These are phyloP conservation scores for Microbotryum scabiosae DNA, from an alignment of 1,284 basidiomycete genomes.

Conservation along the genomic window DNA sequence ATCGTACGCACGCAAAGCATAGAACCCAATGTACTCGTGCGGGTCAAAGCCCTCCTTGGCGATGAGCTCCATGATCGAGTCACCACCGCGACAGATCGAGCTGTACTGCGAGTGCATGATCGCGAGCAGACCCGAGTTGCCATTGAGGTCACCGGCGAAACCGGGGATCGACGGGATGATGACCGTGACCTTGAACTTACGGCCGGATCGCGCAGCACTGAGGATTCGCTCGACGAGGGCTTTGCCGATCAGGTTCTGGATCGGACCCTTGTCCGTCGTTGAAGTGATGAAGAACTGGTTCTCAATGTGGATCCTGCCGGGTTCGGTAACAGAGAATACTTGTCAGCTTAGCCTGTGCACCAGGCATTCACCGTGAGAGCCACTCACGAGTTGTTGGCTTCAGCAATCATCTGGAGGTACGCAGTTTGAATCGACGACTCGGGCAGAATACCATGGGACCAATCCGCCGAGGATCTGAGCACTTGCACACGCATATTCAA, in stretches of 20 bases:
- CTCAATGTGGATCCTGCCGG: slow-evolving; percentile 68
- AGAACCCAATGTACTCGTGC: slow-evolving; percentile 70
- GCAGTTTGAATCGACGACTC: slow-evolving; percentile 38
- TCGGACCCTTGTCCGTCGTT: slow-evolving; percentile 50
- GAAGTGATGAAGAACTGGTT: slow-evolving; percentile 85
- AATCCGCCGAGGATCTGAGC: slow-evolving; percentile 12
- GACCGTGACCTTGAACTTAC: slow-evolving; percentile 66
- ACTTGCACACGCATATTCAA: slow-evolving; percentile 72
- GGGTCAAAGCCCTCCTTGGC: slow-evolving; percentile 71
- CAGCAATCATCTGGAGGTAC: slow-evolving; percentile 65
- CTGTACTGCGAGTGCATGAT: slow-evolving; percentile 71
- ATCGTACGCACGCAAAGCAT: slow-evolving; percentile 81
- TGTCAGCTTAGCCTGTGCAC: too few relatives aligned
- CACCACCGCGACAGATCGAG: slow-evolving; percentile 77
- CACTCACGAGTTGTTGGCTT: slow-evolving; percentile 58
- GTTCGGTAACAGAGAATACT: too few relatives aligned
- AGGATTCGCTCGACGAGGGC: slow-evolving; percentile 77
- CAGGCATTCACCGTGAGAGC: too few relatives aligned
- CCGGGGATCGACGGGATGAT: slow-evolving; percentile 63
- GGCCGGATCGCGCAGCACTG: slow-evolving; percentile 58
- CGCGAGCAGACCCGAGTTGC: slow-evolving; percentile 49
- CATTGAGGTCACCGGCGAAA: slow-evolving; percentile 72
- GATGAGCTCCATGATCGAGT: slow-evolving; percentile 75
- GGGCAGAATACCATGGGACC: slow-evolving; percentile 21
- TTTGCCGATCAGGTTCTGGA: slow-evolving; percentile 64